Percentiles rank a stretch among this genome's conserved stretches.
phyloP scores from a whole-genome alignment of 768 basidiomycete species.

The Mycena galopus region DNA sequence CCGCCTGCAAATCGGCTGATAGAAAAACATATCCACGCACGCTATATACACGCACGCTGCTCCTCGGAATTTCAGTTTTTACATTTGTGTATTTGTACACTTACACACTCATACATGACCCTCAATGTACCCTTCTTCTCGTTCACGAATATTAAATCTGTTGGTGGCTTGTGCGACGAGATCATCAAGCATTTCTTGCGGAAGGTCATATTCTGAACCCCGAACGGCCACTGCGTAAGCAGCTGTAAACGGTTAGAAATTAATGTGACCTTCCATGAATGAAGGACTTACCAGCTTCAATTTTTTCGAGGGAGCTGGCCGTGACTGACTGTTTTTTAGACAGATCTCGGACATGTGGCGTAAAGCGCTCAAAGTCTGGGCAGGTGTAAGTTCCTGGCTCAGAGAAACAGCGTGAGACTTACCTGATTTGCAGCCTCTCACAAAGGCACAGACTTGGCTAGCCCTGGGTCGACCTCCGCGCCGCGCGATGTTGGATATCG shows the following conservation, averaged over 20 bases:
- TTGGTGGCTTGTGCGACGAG: constrained; percentile 68
- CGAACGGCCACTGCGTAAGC: constrained; percentile 81
- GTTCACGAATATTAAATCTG: constrained; percentile 37
- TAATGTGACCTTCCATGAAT: constrained; percentile 4
- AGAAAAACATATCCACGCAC: background rate
- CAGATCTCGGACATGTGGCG: constrained; percentile 78
- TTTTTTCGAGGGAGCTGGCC: constrained; percentile 89
- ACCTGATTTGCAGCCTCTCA: constrained; percentile 82
- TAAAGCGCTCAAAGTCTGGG: constrained; percentile 83
- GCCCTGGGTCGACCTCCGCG: constrained; percentile 76
- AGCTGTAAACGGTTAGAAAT: constrained; percentile 54
- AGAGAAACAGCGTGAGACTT: background rate
- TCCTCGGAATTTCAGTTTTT: background rate
- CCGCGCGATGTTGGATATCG: constrained; percentile 84
- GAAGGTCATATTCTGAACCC: constrained; percentile 79
- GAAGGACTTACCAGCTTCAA: constrained; percentile 82
- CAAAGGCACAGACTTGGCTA: constrained; percentile 74
- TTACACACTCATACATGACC: constrained; percentile 6
- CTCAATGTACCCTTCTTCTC: constrained; percentile 24
- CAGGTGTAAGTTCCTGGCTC: constrained; percentile 15
- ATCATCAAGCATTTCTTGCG: constrained; percentile 77
- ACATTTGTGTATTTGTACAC: constrained; percentile 20
- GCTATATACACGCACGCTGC: background rate
- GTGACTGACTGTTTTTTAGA: constrained; percentile 92
- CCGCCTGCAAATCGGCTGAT: constrained; percentile 44